Evolutionary conservation across 768 basidiomycete genomes (phyloP), one percentile per base, ranked within the genome.

Genomic region (Mycena indigotica): DNA sequence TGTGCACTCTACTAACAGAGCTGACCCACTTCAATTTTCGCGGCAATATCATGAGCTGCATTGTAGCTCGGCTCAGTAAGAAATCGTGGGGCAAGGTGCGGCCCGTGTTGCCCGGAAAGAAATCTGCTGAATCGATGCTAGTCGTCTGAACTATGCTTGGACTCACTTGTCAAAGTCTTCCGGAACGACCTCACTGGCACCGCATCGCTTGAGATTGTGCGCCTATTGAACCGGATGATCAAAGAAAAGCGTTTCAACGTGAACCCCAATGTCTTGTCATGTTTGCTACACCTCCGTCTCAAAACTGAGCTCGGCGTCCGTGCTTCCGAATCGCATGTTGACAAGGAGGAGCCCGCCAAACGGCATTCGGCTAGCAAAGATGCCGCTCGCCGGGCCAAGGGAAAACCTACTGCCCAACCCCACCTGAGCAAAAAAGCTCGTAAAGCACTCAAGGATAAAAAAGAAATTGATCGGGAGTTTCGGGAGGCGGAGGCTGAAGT

Each of bases 21-120:
- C 84, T 87, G 60, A 90, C 93, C 15, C 95, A 98, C 74, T 99
- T 99, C 85, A 99, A 98, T 76, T 98, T 98, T 72, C 85, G 91
- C 44, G 80, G 84, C 63, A 97, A 98, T 75, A 82, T 99, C 64
- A 93, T 97, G 85, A 86, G 86, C 58, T 88, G 88, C 50, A 78
- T 98, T 56, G 85, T 98, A 23, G 85, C 88, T 49, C 84, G 85
- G 15, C 72, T 98, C 46, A 95, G 94, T 69, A 85, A 84, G 69
- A 89, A 83, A 68, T 86, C 88, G 19, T 98, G 95, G 95, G 90
- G 95, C 73, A 80, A 86, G 72, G 96, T 95, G 66, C 68, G 86
- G 6, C 35, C 41, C 71, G 25, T 39, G 50, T 51, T 58, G 53
- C 46, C 21, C 54, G 50, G 50, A 55, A n/a, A n/a, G n/a, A n/a